Percentiles rank a stretch among this genome's conserved stretches.
phyloP scores from a whole-genome alignment of 2,329 filamentous ascomycete genomes.

The Dactylellina parvicollis region DNA sequence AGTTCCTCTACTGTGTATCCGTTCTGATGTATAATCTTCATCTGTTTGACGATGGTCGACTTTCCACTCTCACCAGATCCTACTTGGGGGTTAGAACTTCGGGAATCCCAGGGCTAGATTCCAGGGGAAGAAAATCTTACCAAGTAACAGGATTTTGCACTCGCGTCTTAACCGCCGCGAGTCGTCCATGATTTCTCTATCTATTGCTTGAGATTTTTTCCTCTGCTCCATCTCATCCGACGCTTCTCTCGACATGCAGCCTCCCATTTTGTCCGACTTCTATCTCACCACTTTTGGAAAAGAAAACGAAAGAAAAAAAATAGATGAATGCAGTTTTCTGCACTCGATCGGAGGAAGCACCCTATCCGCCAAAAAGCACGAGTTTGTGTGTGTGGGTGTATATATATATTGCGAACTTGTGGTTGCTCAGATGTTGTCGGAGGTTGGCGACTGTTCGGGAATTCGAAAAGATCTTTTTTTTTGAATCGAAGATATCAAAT shows the following conservation, averaged over 20 bases:
- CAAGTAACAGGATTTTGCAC: conserved; percentile 97
- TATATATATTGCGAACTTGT: conserved; percentile 13
- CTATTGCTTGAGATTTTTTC: conserved; percentile 95
- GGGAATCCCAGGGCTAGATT: not conserved
- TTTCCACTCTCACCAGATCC: conserved; percentile 98
- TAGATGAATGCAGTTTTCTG: conserved; percentile 29
- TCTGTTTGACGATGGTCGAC: conserved; percentile 99
- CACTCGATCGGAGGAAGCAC: conserved; percentile 16
- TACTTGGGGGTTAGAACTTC: conserved; percentile 61
- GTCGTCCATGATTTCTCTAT: conserved; percentile 92
- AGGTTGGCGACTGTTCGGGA: conserved; percentile 9
- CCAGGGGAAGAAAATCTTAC: conserved; percentile 67
- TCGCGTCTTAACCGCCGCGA: conserved; percentile 90
- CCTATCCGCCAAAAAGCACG: conserved; percentile 14
- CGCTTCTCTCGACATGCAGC: conserved; percentile 87
- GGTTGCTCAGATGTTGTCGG: conserved; percentile 15
- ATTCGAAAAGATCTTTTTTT: not conserved
- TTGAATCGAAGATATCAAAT: conserved; percentile 19
- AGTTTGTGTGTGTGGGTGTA: not conserved
- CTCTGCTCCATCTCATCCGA: conserved; percentile 86
- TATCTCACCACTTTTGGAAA: conserved; percentile 27
- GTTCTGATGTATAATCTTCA: conserved; percentile 99
- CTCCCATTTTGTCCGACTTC: conserved; percentile 75
- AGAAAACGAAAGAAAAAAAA: conserved; percentile 26
- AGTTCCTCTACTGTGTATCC: conserved; percentile 95